phyloP scores from a whole-genome alignment of 2,329 filamentous ascomycete genomes.

The Fusarium mexicanum region DNA sequence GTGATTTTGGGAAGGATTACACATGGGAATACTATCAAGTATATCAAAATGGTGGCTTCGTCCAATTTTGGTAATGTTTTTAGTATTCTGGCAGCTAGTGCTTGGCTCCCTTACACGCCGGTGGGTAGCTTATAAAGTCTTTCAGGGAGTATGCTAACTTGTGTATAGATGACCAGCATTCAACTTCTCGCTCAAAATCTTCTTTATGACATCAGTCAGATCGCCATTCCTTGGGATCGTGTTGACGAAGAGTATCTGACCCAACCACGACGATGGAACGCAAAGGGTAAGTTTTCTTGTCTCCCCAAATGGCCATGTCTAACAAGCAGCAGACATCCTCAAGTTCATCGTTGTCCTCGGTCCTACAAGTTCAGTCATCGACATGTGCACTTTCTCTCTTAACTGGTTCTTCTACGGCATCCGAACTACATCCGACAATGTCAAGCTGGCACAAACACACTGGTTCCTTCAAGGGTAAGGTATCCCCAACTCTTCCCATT shows the following conservation, averaged over 20 bases:
- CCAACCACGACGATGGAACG: neutral
- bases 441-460: neutral
- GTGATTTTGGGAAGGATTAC: neutral
- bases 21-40: neutral
- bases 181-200: neutral
- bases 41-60: constrained; percentile 4
- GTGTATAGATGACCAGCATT: neutral
- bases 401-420: neutral
- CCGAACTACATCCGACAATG: neutral
- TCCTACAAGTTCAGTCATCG: neutral
- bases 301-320: neutral
- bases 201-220: neutral
- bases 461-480: neutral
- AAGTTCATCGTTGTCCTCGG: neutral
- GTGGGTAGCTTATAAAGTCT: neutral
- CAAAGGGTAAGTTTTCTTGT: neutral
- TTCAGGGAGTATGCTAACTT: neutral
- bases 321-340: neutral
- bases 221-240: constrained; percentile 1
- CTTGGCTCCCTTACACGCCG: neutral
- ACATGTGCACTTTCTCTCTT: neutral
- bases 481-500: accelerated
- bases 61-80: constrained; percentile 5
- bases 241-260: neutral
- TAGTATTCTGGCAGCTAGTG: neutral